phyloP scores from a whole-genome alignment of 2,329 filamentous ascomycete genomes.

The Mycosphaerella sp. region DNA sequence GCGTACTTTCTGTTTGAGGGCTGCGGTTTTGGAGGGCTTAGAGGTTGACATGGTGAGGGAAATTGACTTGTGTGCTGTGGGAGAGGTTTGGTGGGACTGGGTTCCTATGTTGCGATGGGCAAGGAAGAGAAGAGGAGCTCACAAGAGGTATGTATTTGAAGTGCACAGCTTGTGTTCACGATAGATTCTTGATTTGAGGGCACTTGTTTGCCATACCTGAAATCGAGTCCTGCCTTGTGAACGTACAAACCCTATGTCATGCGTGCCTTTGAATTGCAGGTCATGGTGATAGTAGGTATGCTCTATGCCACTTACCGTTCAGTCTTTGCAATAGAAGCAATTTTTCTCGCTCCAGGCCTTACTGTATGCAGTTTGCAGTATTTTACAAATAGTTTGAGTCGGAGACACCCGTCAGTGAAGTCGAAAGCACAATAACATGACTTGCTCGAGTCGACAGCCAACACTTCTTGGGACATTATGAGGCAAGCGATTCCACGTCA shows the following conservation, averaged over 20 bases:
- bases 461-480: no score
- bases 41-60: background rate
- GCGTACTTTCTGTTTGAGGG: slow-evolving; percentile 3
- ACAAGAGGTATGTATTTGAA: background rate
- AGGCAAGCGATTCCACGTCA: no score
- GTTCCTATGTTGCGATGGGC: background rate
- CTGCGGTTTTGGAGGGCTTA: background rate
- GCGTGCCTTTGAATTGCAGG: background rate
- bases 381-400: no score
- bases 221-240: background rate
- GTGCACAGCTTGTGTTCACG: background rate
- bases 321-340: no score
- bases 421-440: no score
- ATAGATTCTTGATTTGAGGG: background rate
- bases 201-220: background rate
- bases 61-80: background rate
- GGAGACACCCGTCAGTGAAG: no score
- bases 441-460: no score
- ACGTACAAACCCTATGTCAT: background rate
- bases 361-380: no score
- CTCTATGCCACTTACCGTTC: no score
- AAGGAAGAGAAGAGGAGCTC: background rate
- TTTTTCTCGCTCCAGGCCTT: no score
- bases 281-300: background rate
- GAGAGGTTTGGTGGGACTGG: background rate